These are phyloP conservation scores for Phyllosticta citriasiana DNA, from an alignment of 2,329 filamentous ascomycete genomes.

Conservation along the genomic window DNA sequence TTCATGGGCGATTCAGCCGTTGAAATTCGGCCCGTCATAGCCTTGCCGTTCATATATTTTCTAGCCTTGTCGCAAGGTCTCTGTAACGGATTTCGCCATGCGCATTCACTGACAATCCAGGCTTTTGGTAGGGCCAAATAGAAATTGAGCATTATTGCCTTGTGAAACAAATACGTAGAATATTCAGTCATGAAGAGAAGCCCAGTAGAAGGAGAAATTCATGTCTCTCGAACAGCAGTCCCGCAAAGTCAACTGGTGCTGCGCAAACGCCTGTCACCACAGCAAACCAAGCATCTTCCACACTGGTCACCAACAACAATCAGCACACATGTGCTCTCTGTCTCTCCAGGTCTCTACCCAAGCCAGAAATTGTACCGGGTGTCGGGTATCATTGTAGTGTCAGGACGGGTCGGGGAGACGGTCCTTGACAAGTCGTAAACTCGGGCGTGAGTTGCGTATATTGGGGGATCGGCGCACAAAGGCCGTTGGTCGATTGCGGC, in stretches of 20 bases:
- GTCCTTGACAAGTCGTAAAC: not conserved
- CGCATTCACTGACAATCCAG: no score
- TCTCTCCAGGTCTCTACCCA: conserved; percentile 1
- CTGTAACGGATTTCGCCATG: not conserved
- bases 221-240: not conserved
- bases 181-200: not conserved
- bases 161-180: not conserved
- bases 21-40: not conserved
- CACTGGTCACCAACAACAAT: not conserved
- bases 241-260: not conserved
- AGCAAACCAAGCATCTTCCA: not conserved
- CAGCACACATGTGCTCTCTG: not conserved
- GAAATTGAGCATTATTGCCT: not conserved
- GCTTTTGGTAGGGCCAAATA: not conserved
- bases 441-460: not conserved
- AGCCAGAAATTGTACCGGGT: not conserved
- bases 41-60: not conserved
- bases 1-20: not conserved
- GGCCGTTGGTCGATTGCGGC: not conserved
- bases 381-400: conserved; percentile 3
- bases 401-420: not conserved
- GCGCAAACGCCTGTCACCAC: not conserved
- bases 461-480: not conserved
- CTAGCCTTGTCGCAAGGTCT: not conserved
- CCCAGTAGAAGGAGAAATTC: not conserved